Conservation (phyloP, 352 stramenopile species). For the Phytophthora chlamydospora region DNA sequence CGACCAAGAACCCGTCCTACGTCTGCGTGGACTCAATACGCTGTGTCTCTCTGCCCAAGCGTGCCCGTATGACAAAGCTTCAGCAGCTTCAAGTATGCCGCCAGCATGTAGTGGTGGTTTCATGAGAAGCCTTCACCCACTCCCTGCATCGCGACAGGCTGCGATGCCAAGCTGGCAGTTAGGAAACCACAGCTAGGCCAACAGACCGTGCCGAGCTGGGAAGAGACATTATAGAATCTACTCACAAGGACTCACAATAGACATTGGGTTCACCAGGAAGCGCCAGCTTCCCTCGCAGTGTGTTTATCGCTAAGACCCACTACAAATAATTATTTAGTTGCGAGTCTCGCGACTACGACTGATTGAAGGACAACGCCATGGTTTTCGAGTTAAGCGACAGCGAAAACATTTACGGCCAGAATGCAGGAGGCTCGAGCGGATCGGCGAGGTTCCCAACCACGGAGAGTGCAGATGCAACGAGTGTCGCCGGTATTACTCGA, state of each 20-base stretch:
- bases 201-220: neutral
- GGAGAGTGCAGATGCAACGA: neutral
- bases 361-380: conserved; percentile 2
- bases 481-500: neutral
- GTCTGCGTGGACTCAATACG: too few species aligned
- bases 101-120: too few species aligned
- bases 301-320: conserved; percentile 3
- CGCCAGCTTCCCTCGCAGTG: conserved; percentile 5
- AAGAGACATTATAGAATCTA: too few species aligned
- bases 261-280: neutral
- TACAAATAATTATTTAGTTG: conserved; percentile 18
- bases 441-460: neutral
- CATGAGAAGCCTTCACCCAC: too few species aligned
- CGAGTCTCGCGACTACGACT: conserved; percentile 5
- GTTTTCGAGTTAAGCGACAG: neutral
- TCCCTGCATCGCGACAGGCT: too few species aligned
- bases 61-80: too few species aligned
- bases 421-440: neutral
- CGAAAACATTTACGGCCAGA: neutral
- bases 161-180: neutral
- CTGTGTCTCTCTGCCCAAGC: too few species aligned
- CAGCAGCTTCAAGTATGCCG: too few species aligned
- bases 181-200: conserved; percentile 10
- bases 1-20: too few species aligned
- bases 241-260: conserved; percentile 1